phyloP scores from a whole-genome alignment of 495 filamentous ascomycete species.

The Xylaria sp. region DNA sequence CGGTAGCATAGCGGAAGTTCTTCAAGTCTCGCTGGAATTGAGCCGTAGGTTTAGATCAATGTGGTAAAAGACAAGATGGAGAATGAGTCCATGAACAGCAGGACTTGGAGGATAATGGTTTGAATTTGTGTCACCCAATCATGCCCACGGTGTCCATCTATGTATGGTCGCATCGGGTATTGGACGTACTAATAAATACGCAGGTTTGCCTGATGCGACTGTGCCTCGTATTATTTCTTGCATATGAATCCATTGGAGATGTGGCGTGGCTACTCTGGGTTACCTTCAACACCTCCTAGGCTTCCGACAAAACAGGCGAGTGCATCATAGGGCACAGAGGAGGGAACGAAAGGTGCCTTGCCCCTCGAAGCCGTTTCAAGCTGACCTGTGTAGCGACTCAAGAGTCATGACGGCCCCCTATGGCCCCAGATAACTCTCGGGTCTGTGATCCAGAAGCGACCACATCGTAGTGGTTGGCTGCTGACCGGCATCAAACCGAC shows the following conservation, averaged over 20 bases:
- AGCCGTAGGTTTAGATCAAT: not conserved
- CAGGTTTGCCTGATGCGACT: constrained; percentile 13
- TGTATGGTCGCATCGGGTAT: constrained; percentile 5
- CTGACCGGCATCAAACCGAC: constrained; percentile 14
- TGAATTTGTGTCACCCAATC: not conserved
- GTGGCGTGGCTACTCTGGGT: constrained; percentile 1
- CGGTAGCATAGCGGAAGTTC: not conserved
- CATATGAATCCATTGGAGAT: constrained; percentile 9
- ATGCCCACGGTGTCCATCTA: not conserved
- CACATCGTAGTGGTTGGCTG: not conserved
- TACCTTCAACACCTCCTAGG: constrained; percentile 6
- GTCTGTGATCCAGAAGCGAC: not conserved
- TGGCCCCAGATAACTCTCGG: not conserved
- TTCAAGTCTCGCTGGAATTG: not conserved
- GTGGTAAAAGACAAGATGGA: not conserved
- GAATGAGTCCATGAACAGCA: not conserved
- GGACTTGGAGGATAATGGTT: constrained; percentile 2
- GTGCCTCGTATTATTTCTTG: constrained; percentile 10
- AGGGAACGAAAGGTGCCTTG: constrained; percentile 1
- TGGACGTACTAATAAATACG: not conserved
- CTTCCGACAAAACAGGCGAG: not conserved
- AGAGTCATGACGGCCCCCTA: constrained; percentile 3
- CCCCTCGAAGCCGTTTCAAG: constrained; percentile 22
- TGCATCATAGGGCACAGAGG: not conserved
- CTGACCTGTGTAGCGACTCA: not conserved